Evolutionary conservation across 345 rosid species (phyloP).

Genomic region (Boechera stricta): DNA sequence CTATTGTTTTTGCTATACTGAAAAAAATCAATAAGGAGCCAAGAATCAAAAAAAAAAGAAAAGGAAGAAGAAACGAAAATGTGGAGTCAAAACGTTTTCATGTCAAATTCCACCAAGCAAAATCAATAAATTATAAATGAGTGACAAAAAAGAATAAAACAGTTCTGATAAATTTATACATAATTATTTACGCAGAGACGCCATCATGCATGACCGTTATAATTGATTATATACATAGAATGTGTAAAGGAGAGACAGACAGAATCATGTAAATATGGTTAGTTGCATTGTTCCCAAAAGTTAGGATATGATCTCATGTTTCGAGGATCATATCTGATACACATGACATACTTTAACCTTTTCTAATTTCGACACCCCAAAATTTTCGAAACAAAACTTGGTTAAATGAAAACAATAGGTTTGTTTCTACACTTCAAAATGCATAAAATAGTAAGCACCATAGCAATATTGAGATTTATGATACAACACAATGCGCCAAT

Average conservation of each 20-base stretch:
- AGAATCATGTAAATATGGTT: conserved; percentile 13
- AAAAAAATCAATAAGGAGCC: conserved; percentile 1
- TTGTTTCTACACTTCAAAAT: conserved; percentile 15
- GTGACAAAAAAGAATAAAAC: background rate
- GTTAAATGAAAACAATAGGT: background rate
- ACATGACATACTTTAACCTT: background rate
- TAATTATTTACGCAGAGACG: background rate
- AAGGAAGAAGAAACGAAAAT: background rate
- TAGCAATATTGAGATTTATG: background rate
- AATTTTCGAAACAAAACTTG: background rate
- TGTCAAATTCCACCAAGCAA: conserved; percentile 2
- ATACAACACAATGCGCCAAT: conserved; percentile 15
- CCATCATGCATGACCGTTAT: background rate
- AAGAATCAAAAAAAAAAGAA: background rate
- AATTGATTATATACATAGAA: background rate
- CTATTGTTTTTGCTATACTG: conserved; percentile 71
- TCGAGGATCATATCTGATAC: conserved; percentile 9
- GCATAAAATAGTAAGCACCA: background rate
- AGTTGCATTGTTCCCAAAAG: conserved; percentile 30
- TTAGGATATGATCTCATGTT: conserved; percentile 15
- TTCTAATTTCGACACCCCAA: background rate
- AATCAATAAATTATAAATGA: background rate
- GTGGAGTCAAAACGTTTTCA: conserved; percentile 21
- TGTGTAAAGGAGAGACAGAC: conserved; percentile 1
- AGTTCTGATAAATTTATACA: background rate